Evolutionary conservation across 1,284 basidiomycete species (phyloP).

Genomic region (Rugiboletus extremiorientalis): DNA sequence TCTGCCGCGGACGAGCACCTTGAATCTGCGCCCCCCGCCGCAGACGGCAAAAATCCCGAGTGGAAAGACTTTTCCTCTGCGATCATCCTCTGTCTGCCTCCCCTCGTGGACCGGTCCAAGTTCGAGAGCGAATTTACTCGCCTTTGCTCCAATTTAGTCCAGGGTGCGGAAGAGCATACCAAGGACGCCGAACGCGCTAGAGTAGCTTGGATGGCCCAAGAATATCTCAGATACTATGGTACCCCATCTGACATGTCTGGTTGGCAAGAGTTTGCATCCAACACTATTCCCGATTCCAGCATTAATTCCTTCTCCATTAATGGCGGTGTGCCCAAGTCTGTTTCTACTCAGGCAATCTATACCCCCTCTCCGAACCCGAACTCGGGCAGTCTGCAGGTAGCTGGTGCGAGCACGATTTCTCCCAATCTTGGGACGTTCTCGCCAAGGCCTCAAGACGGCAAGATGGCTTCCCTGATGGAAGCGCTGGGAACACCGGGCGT

Average conservation of each 20-base stretch:
- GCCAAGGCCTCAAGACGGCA: conserved; percentile 52
- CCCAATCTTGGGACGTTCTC: conserved; percentile 59
- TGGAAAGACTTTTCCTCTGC: conserved; percentile 66
- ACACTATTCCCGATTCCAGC: conserved; percentile 43
- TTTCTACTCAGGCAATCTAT: conserved; percentile 53
- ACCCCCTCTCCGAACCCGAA: conserved; percentile 46
- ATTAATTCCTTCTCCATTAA: conserved; percentile 19
- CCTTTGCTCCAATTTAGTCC: conserved; percentile 61
- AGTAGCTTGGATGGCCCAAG: conserved; percentile 62
- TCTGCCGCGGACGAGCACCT: conserved; percentile 8
- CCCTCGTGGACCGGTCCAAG: conserved; percentile 48
- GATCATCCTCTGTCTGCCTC: conserved; percentile 58
- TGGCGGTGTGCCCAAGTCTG: conserved; percentile 42
- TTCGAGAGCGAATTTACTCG: conserved; percentile 73
- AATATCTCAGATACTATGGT: conserved; percentile 61
- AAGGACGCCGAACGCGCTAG: conserved; percentile 44
- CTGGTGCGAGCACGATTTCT: conserved; percentile 23
- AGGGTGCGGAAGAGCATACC: conserved; percentile 48
- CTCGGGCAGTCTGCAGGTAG: conserved; percentile 33
- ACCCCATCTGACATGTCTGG: conserved; percentile 46
- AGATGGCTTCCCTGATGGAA: conserved; percentile 47
- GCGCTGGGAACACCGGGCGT: conserved; percentile 36
- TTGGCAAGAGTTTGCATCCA: conserved; percentile 60
- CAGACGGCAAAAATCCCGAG: conserved; percentile 27
- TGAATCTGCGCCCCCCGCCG: conserved; percentile 1